Conservation (phyloP, 805 yeast genomes). For the Teunomyces kruisii region DNA sequence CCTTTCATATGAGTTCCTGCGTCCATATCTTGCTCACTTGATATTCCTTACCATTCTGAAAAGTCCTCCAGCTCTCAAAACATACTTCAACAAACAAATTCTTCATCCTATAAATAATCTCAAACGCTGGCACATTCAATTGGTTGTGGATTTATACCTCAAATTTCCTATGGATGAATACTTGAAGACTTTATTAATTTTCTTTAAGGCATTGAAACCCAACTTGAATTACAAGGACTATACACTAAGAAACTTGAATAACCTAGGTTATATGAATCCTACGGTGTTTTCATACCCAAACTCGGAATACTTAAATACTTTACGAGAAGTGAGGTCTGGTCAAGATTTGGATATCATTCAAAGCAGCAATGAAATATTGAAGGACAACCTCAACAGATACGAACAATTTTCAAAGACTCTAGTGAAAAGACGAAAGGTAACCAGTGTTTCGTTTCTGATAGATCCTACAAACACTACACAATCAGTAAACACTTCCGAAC, state of each 20-base stretch:
- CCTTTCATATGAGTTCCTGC: conserved; percentile 13
- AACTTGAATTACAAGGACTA: conserved; percentile 13
- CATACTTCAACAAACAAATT: conserved; percentile 6
- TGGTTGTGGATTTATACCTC: conserved; percentile 24
- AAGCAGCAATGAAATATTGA: conserved; percentile 2
- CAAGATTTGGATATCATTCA: neutral
- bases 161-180: conserved; percentile 34
- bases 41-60: conserved; percentile 9
- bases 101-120: conserved; percentile 2
- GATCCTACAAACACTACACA: neutral
- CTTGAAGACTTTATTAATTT: conserved; percentile 20
- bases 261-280: conserved; percentile 20
- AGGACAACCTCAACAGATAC: conserved; percentile 14
- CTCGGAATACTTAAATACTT: conserved; percentile 9
- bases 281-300: conserved; percentile 27
- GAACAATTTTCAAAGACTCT: conserved; percentile 11
- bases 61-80: conserved; percentile 1
- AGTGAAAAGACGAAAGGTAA: conserved; percentile 10
- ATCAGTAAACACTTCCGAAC: neutral
- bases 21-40: conserved; percentile 12
- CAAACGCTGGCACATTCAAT: conserved; percentile 29
- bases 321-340: conserved; percentile 6
- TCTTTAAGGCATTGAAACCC: conserved; percentile 22
- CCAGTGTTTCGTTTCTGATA: neutral
- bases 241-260: conserved; percentile 18